Evolutionary conservation across 2,329 filamentous ascomycete genomes (phyloP).

Genomic region (Sphaerulina vaccinii): DNA sequence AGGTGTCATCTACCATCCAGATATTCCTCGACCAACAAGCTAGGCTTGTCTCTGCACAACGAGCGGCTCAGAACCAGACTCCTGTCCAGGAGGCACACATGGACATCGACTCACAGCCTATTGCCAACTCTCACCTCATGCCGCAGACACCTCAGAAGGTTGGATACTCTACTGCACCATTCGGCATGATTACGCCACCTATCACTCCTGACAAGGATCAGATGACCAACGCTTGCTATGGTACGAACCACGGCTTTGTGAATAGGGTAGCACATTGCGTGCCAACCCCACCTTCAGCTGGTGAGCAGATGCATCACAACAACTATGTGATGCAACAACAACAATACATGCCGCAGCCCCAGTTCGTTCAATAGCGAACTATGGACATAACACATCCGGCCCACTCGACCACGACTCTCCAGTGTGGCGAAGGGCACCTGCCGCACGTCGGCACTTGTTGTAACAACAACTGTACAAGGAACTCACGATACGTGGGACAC

Average conservation of each 20-base stretch:
- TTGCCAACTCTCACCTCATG: constrained; percentile 50
- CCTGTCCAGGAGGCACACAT: constrained; percentile 26
- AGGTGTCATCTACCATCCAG: constrained; percentile 63
- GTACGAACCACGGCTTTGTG: constrained; percentile 28
- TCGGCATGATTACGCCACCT: constrained; percentile 80
- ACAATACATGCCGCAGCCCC: constrained; percentile 31
- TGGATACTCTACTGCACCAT: constrained; percentile 62
- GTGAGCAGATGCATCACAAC: constrained; percentile 29
- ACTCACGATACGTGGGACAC: constrained; percentile 8
- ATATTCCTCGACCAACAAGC: constrained; percentile 63
- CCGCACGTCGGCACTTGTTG: constrained; percentile 18
- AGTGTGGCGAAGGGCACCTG: constrained; percentile 1
- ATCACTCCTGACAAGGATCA: constrained; percentile 70
- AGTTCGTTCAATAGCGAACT: constrained; percentile 31
- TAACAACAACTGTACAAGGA: constrained; percentile 25
- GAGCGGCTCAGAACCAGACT: constrained; percentile 33
- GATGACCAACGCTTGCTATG: constrained; percentile 26
- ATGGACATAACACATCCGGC: not conserved
- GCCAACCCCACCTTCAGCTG: constrained; percentile 37
- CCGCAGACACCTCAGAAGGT: constrained; percentile 80
- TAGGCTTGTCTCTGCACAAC: constrained; percentile 35
- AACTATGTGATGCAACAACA: constrained; percentile 22
- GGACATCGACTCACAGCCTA: constrained; percentile 28
- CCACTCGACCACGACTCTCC: not conserved
- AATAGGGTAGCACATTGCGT: constrained; percentile 28